phyloP scores from a whole-genome alignment of 768 basidiomycete genomes.

The Tylopilus rubrobrunneus region DNA sequence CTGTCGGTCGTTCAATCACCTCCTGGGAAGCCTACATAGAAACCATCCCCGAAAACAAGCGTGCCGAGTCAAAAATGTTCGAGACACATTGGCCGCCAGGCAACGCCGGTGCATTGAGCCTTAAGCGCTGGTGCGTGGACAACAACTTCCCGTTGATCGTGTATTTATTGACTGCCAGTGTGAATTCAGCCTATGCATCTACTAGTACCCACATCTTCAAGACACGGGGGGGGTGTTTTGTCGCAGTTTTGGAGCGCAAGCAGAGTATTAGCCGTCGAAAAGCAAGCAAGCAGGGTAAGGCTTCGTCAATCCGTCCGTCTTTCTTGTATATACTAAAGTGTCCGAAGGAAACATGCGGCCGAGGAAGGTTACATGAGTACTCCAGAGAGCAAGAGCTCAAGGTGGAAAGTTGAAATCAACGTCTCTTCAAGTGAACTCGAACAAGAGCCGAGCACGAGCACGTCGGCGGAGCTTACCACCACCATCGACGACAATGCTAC shows the following conservation, averaged over 20 bases:
- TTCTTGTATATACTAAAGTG: too few species aligned
- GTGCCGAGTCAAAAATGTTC: conserved; percentile 56
- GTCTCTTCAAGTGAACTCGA: conserved; percentile 3
- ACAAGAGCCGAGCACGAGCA: conserved; percentile 1
- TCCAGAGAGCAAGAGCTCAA: too few species aligned
- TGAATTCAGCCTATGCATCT: conserved; percentile 69
- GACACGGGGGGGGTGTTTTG: conserved; percentile 71
- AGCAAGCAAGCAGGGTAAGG: too few species aligned
- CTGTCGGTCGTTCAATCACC: conserved; percentile 50
- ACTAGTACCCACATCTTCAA: conserved; percentile 77
- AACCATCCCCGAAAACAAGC: conserved; percentile 45
- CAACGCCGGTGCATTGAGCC: conserved; percentile 53
- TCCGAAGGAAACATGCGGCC: too few species aligned
- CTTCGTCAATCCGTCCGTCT: too few species aligned
- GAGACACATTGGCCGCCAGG: conserved; percentile 79
- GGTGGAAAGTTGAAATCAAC: too few species aligned
- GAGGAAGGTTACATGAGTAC: too few species aligned
- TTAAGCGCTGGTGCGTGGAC: conserved; percentile 66
- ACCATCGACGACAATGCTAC: conserved; percentile 2
- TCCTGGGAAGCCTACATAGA: conserved; percentile 60
- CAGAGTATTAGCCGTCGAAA: too few species aligned
- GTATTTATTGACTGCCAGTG: background rate
- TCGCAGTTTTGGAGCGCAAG: too few species aligned
- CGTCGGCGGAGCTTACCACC: conserved; percentile 1
- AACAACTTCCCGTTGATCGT: background rate